Evolutionary conservation across 129 eudicot genomes (phyloP), one percentile per base, ranked within the genome.

Genomic region (Rutidosis leptorrhynchoides): DNA sequence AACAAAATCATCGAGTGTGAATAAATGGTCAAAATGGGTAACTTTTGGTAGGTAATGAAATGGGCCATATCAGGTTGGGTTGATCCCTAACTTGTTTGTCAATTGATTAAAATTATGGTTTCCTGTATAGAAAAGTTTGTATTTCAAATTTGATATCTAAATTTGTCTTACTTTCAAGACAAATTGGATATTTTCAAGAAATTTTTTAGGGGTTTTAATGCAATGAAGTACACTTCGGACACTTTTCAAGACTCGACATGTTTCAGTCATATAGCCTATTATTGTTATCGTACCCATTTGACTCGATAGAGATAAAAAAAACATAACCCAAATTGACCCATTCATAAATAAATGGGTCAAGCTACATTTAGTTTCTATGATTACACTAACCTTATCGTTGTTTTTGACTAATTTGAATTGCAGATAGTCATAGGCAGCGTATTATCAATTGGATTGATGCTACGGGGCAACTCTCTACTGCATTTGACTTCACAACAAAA

Each of bases 351-450:
- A 9, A 25, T 1, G 17, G 33, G 62, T 56, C 35, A 12, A 11
- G 35, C 19, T 32, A 24, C 33, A 20, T 4, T 33, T 25, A 23
- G 70, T 26, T 49, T 21, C 12, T 54, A 3, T 48, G 4, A 48
- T 46, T 33, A 32, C 3, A 1, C 16, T 57, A 33, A 14, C 3
- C 4, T 8, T 10, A 7, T 37, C 7, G 6, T 28, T 11, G 32
- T 20, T 30, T 40, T 27, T 76, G 52, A 69, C 42, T 62, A 62
- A 32, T 54, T 77, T 43, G 5, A 67, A 19, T 20, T 81, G 77
- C 90, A 91, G 98, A 91, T 81, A 87, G 96, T 85, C 98, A 91
- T 77, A 79, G 98, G 79, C 98, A 91, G 75, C 81, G 96, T 46
- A 91, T 91, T 25, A 65, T 91, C 74, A 79, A 91, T 43, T 91